phyloP scores from a whole-genome alignment of 2,329 filamentous ascomycete genomes.

The Botrytis tulipae region DNA sequence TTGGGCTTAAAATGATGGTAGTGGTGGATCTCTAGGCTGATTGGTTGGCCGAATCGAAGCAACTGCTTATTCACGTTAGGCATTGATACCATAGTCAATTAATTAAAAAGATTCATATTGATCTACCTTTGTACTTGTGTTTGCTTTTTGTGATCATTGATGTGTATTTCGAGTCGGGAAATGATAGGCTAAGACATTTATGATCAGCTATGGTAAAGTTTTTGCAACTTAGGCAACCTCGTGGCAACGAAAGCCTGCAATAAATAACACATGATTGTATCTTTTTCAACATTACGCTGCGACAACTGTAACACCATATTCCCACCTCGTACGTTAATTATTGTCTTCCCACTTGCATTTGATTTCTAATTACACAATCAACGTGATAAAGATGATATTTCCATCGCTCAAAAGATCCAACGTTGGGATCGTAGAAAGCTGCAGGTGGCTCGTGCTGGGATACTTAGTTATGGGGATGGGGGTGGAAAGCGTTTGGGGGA shows the following conservation, averaged over 20 bases:
- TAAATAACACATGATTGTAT: neutral
- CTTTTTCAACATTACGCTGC: neutral
- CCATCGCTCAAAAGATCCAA: neutral
- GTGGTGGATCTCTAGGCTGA: slow-evolving; percentile 13
- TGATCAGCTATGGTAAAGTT: neutral
- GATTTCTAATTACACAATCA: neutral
- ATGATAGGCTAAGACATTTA: neutral
- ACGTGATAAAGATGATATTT: neutral
- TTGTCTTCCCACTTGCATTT: neutral
- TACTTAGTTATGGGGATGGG: neutral
- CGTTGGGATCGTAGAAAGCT: neutral
- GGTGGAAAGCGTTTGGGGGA: neutral
- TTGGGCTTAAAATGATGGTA: slow-evolving; percentile 12
- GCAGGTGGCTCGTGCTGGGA: neutral
- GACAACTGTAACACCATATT: neutral
- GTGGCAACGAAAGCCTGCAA: neutral
- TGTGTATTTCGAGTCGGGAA: neutral
- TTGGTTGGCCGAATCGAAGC: slow-evolving; percentile 11
- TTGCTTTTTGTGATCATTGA: neutral
- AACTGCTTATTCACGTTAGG: slow-evolving; percentile 3
- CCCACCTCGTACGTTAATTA: neutral
- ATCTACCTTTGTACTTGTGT: neutral
- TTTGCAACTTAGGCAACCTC: neutral
- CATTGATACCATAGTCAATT: slow-evolving; percentile 19
- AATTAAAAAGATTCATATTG: slow-evolving; percentile 21